Evolutionary conservation across 1,139 yeast species (phyloP).

Genomic region (Chernovozyma aurita): DNA sequence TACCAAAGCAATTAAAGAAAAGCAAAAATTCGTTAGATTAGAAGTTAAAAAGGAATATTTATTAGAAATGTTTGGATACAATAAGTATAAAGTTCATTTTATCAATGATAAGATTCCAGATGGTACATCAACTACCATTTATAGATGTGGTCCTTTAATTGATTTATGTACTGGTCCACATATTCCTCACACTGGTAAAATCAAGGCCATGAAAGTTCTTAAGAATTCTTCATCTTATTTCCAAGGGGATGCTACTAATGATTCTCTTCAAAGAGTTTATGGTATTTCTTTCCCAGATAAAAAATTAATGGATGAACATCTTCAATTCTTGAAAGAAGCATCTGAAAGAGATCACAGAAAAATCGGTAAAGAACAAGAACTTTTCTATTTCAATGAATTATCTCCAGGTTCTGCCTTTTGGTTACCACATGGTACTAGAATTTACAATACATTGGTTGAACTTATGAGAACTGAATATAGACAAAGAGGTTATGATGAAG

Average conservation of each 20-base stretch:
- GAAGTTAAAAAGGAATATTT: slow-evolving; percentile 89
- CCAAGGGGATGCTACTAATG: slow-evolving; percentile 88
- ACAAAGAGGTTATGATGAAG: slow-evolving; percentile 93
- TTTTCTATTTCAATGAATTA: slow-evolving; percentile 91
- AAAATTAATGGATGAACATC: slow-evolving; percentile 91
- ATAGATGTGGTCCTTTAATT: slow-evolving; percentile 96
- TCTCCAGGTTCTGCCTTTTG: slow-evolving; percentile 98
- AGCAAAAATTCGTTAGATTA: slow-evolving; percentile 93
- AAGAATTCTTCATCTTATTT: slow-evolving; percentile 97
- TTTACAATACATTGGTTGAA: slow-evolving; percentile 79
- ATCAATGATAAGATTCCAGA: slow-evolving; percentile 90
- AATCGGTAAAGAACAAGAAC: slow-evolving; percentile 94
- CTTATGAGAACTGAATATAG: slow-evolving; percentile 78
- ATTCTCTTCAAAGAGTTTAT: slow-evolving; percentile 93
- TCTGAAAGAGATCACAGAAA: slow-evolving; percentile 96
- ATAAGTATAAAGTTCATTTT: slow-evolving; percentile 90
- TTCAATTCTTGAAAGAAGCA: slow-evolving; percentile 95
- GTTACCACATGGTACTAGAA: slow-evolving; percentile 98
- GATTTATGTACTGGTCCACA: slow-evolving; percentile 99
- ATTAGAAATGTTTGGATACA: slow-evolving; percentile 89
- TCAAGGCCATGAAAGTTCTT: slow-evolving; percentile 89
- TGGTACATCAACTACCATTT: slow-evolving; percentile 93
- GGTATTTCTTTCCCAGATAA: slow-evolving; percentile 99
- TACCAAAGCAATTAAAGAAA: slow-evolving; percentile 88
- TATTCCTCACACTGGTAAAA: slow-evolving; percentile 95